Conservation (phyloP, 176 grass and related monocot genomes). For the Rhynchospora tenuis region DNA sequence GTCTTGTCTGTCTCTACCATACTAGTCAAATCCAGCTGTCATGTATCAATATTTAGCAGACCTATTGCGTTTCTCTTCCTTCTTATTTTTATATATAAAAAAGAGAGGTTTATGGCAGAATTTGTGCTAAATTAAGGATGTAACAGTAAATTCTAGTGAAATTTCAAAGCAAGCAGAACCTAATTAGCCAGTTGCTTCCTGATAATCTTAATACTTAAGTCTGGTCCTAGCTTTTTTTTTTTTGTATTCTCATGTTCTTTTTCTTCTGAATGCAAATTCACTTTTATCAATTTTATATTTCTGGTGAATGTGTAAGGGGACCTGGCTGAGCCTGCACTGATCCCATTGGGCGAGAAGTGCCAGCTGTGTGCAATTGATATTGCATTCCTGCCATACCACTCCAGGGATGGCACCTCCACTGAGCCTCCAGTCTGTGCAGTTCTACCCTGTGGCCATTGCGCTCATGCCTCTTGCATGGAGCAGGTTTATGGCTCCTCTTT, state of each 20-base stretch:
- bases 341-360: constrained; percentile 50
- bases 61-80: neutral
- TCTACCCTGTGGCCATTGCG: constrained; percentile 45
- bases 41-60: neutral
- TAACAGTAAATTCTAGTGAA: neutral
- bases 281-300: neutral
- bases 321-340: neutral
- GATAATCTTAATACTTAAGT: neutral
- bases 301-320: neutral
- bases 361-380: constrained; percentile 58
- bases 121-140: neutral
- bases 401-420: constrained; percentile 8
- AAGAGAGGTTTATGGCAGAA: neutral
- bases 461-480: constrained; percentile 52
- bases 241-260: neutral
- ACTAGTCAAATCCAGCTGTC: neutral
- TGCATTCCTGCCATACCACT: constrained; percentile 26
- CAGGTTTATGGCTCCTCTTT: constrained; percentile 37
- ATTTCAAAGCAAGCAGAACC: neutral
- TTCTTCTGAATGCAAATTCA: neutral
- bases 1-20: neutral
- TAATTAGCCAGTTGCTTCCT: neutral
- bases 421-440: constrained; percentile 38
- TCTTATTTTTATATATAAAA: neutral
- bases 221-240: neutral